A percentile compares a stretch with the other conserved stretches of the same genome.
These are phyloP conservation scores for Penicillium paxilli DNA, from an alignment of 495 filamentous ascomycete species.

Conservation along the genomic window DNA sequence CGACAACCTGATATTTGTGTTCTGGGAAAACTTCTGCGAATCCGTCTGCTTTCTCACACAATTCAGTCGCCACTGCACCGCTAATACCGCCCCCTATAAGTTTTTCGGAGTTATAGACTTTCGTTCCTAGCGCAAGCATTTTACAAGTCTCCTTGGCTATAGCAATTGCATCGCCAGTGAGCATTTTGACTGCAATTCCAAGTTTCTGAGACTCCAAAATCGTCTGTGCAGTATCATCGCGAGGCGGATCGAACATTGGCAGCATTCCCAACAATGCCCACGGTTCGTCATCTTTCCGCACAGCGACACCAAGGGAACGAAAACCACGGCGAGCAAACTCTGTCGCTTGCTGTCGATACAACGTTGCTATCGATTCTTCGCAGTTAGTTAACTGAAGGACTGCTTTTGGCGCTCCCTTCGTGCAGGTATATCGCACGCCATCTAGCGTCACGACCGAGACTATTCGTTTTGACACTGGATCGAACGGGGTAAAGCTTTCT, in stretches of 20 bases:
- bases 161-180: constrained; percentile 73
- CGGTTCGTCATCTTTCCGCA: constrained; percentile 58
- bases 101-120: constrained; percentile 72
- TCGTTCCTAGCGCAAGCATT: constrained; percentile 72
- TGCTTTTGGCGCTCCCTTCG: constrained; percentile 73
- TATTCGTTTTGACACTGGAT: constrained; percentile 75
- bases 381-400: constrained; percentile 63
- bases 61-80: constrained; percentile 67
- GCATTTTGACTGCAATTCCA: constrained; percentile 73
- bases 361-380: constrained; percentile 54
- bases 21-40: constrained; percentile 92
- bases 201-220: constrained; percentile 71
- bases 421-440: constrained; percentile 63
- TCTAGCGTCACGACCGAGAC: constrained; percentile 62
- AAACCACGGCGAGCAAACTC: constrained; percentile 76
- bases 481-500: constrained; percentile 69
- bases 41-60: constrained; percentile 71
- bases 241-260: constrained; percentile 74
- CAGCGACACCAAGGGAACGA: constrained; percentile 71
- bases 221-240: constrained; percentile 72
- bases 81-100: constrained; percentile 69
- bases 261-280: constrained; percentile 71
- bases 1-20: constrained; percentile 97
- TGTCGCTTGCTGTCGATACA: constrained; percentile 64
- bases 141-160: constrained; percentile 79